Evolutionary conservation across 2,329 filamentous ascomycete species (phyloP).

Genomic region (Zarea fungicola): DNA sequence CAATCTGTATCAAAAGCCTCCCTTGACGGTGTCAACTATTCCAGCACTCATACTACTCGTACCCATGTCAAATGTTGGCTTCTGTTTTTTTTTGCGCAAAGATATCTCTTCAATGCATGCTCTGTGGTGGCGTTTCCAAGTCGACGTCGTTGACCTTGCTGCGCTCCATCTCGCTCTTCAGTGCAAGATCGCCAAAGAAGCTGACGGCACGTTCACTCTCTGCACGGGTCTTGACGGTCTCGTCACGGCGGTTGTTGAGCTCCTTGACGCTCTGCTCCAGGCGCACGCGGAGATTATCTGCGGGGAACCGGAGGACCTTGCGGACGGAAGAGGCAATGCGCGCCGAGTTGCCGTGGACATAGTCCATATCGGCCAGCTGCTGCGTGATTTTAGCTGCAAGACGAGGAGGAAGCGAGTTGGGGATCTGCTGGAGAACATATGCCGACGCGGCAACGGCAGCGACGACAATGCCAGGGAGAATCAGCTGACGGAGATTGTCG

Average conservation of each 20-base stretch:
- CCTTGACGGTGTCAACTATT: not conserved
- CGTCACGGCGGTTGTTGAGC: slow-evolving; percentile 69
- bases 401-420: slow-evolving; percentile 79
- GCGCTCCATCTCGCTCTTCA: slow-evolving; percentile 53
- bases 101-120: slow-evolving; percentile 9
- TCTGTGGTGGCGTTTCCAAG: slow-evolving; percentile 47
- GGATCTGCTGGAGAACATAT: slow-evolving; percentile 83
- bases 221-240: slow-evolving; percentile 72
- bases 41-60: not conserved
- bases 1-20: not conserved
- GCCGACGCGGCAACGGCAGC: slow-evolving; percentile 70
- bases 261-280: slow-evolving; percentile 83
- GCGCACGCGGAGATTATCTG: slow-evolving; percentile 76
- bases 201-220: slow-evolving; percentile 85
- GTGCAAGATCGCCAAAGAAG: slow-evolving; percentile 83
- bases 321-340: slow-evolving; percentile 84
- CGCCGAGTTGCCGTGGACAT: slow-evolving; percentile 80
- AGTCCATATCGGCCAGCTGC: slow-evolving; percentile 79
- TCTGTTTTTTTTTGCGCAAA: not conserved
- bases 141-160: slow-evolving; percentile 47
- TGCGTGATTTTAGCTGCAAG: slow-evolving; percentile 78
- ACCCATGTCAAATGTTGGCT: not conserved
- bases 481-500: slow-evolving; percentile 72
- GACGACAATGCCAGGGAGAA: slow-evolving; percentile 73
- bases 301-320: slow-evolving; percentile 81